Conservation (phyloP, 1,284 basidiomycete genomes). For the Trametes polyzona region DNA sequence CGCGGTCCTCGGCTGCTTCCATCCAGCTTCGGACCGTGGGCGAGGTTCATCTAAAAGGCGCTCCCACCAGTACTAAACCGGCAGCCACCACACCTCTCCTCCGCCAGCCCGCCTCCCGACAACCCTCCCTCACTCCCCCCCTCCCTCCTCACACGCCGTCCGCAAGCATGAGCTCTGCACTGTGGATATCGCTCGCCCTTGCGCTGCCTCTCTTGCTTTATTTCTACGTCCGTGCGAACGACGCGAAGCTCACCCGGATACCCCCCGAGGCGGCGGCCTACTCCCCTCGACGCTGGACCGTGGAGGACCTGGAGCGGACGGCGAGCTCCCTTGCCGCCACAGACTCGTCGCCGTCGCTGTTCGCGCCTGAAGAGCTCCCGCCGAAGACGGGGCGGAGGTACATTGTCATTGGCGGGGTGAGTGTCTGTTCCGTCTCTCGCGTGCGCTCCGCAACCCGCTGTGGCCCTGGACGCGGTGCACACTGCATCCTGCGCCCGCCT, state of each 20-base stretch:
- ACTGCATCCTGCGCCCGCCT: not conserved
- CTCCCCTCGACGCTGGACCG: conserved; percentile 51
- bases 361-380: conserved; percentile 45
- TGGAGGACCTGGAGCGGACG: conserved; percentile 41
- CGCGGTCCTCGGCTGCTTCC: not conserved
- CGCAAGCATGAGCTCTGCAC: conserved; percentile 10
- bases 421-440: conserved; percentile 14
- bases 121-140: not conserved
- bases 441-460: not conserved
- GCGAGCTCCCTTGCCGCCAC: conserved; percentile 36
- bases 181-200: conserved; percentile 18
- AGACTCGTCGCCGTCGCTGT: conserved; percentile 38
- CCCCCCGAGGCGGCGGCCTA: conserved; percentile 48
- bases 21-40: not conserved
- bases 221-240: conserved; percentile 57
- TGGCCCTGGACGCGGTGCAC: not conserved
- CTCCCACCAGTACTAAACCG: not conserved
- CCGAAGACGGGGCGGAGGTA: conserved; percentile 59
- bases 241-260: conserved; percentile 48
- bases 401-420: conserved; percentile 58
- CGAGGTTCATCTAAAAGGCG: not conserved
- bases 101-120: not conserved
- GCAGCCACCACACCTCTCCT: not conserved
- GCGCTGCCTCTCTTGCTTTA: conserved; percentile 28
- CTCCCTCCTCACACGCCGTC: not conserved